Base-by-base conservation (phyloP, 495 filamentous ascomycete genomes). In the Hypoxylon cercidicola region DNA sequence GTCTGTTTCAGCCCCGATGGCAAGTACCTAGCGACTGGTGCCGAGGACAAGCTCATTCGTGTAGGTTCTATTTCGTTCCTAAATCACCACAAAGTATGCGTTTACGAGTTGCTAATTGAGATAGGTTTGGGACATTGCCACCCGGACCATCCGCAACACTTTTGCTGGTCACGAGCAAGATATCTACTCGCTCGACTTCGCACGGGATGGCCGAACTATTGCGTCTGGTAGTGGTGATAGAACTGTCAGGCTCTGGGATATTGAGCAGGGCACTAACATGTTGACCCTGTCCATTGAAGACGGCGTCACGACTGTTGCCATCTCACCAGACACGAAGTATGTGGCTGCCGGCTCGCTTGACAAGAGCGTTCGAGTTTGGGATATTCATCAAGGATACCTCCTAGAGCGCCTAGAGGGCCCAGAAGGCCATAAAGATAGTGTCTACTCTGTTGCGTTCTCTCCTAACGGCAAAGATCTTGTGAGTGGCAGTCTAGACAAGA, bases 1-100 rank as follows among this genome's bases (percentile, higher is more conserved):
- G 92, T 96, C 30, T 96, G 92, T 77, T 96, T 96, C 80, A 95
- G 92, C 73, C 92, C 92, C 1, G 92, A 96, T 74, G 92, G 92
- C 44, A 89, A 90, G 75, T 96, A 90, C 55, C 85, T 96, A 23
- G 92, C 92, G 3, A 96, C 92, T 21, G 92, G 92, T 66, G 92
- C 92, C 6, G 92, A 96, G 70, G 92, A 96, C 76, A 96, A 96
- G 78, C 84, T 93, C 73, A 96, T 96, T 76, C 82, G 92, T 54
- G 92, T 93, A 83, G 80, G 90, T 81, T 53, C 34, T 35, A 55
- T 4, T 9, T 28, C 13, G 0, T 55, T 40, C 59, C 50, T 67
- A 32, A 23, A 6, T 49, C 2, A 21, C 55, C 45, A 15, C 21
- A 45, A 7, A 9, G 19, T 53, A 25, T 15, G 19, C 3, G 44